Base-by-base conservation (phyloP, 192 early-diverging fungal species). In the Entomortierella chlamydospora region DNA sequence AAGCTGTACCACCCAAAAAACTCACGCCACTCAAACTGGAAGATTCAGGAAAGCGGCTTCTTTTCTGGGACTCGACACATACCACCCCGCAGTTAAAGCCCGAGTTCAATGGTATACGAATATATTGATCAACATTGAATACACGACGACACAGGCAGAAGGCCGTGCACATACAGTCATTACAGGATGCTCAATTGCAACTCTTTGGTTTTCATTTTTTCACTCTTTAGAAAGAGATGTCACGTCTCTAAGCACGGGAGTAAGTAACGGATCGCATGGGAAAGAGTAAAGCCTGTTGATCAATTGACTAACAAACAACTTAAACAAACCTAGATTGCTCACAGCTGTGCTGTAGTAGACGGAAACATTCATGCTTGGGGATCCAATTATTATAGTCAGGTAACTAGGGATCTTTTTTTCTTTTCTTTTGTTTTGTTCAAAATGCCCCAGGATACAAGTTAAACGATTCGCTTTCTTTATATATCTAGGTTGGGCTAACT, bases 381-480 rank as follows among this genome's bases (percentile, higher is more conserved):
- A 23, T 79, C 76, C 57, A 79, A 79, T 57, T 79, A 79, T 25
- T 70, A 79, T 50, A 79, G 68, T 13, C 76, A 79, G 63, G 72
- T 74, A 67, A 33, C 20, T 34, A 20, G 17, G 20, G 3, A 7
- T 13, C 17, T 57, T 34, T 30, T 33, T 57, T 37, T 37, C 10
- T 37, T 37, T 37, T 37, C 2, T 5, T 33, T 57, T n/a, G 4
- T 17, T 54, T 28, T 54, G 2, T 54, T 10, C 7, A 18, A 10
- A 54, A 28, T 26, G 28, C 15, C 15, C 4, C 3, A 50, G 22
- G 15, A 23, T 22, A 41, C 22, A 22, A 15, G 22, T 42, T 15
- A 42, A 31, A 28, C 23, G 34, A 37, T 10, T 37, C 10, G 4
- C 22, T 22, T 9, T 61, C 13, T 62, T 43, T 26, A 2, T 34